These are phyloP conservation scores for Ceratobasidium sp. DNA, from an alignment of 1,284 basidiomycete genomes.

Conservation along the genomic window DNA sequence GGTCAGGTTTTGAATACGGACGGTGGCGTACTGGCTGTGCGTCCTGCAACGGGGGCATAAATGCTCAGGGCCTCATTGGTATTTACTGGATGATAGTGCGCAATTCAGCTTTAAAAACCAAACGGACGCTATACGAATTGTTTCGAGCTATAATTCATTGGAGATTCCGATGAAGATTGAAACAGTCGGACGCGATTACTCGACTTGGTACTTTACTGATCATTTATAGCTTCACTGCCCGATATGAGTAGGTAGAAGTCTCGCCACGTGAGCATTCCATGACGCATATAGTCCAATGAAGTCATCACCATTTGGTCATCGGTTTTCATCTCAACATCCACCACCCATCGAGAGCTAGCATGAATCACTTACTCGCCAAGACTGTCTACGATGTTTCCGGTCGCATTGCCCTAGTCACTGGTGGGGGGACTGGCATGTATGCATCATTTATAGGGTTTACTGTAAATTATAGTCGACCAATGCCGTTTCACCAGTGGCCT, in stretches of 20 bases:
- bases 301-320: neutral
- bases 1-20: slow-evolving; percentile 82
- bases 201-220: too few relatives aligned
- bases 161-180: too few relatives aligned
- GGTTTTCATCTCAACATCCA: neutral
- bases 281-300: slow-evolving; percentile 10
- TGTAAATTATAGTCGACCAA: too few relatives aligned
- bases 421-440: slow-evolving; percentile 48
- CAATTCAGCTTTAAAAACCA: too few relatives aligned
- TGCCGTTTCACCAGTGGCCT: slow-evolving; percentile 64
- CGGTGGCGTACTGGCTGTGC: neutral
- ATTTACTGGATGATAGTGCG: slow-evolving; percentile 57
- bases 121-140: too few relatives aligned
- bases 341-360: neutral
- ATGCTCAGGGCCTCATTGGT: too few relatives aligned
- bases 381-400: slow-evolving; percentile 41
- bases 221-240: too few relatives aligned
- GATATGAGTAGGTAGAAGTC: too few relatives aligned
- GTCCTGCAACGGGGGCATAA: too few relatives aligned
- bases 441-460: neutral
- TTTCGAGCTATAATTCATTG: too few relatives aligned
- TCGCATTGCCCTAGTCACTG: slow-evolving; percentile 46
- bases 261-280: neutral
- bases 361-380: slow-evolving; percentile 28
- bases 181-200: too few relatives aligned